Conservation (phyloP, 345 rosid species). For the Leavenworthia alabamica region DNA sequence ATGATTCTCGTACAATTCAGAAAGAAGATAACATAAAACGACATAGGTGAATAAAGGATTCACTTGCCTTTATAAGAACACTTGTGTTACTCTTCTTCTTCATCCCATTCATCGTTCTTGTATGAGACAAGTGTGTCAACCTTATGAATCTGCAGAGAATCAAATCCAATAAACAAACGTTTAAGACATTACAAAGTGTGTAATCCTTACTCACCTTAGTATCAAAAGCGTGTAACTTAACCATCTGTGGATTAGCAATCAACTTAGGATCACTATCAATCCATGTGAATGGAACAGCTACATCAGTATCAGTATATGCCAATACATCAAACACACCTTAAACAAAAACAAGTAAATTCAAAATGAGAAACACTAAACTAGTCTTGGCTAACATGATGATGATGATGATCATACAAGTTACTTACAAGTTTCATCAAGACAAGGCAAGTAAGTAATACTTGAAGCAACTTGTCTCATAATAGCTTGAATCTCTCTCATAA, state of each 20-base stretch:
- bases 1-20: slow-evolving; percentile 13
- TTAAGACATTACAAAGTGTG: neutral
- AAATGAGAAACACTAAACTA: too few species aligned
- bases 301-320: slow-evolving; percentile 84
- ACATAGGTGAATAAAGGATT: slow-evolving; percentile 54
- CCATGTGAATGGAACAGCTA: slow-evolving; percentile 94
- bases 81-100: slow-evolving; percentile 42
- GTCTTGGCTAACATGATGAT: too few species aligned
- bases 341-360: too few species aligned
- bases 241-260: slow-evolving; percentile 98
- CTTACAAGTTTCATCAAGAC: slow-evolving; percentile 89
- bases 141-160: slow-evolving; percentile 69
- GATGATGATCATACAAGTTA: too few species aligned
- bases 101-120: slow-evolving; percentile 96
- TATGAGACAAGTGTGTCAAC: slow-evolving; percentile 93
- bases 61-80: slow-evolving; percentile 29
- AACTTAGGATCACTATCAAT: slow-evolving; percentile 88
- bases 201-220: slow-evolving; percentile 52
- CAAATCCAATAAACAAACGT: neutral
- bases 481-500: slow-evolving; percentile 95
- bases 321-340: slow-evolving; percentile 97
- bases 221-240: slow-evolving; percentile 90
- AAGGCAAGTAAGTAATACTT: slow-evolving; percentile 90
- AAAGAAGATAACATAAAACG: neutral
- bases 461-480: slow-evolving; percentile 94